Percentiles rank a stretch among this genome's conserved stretches.
These are phyloP conservation scores for Cardiospermum halicacabum DNA, from an alignment of 345 rosid species.

Conservation along the genomic window DNA sequence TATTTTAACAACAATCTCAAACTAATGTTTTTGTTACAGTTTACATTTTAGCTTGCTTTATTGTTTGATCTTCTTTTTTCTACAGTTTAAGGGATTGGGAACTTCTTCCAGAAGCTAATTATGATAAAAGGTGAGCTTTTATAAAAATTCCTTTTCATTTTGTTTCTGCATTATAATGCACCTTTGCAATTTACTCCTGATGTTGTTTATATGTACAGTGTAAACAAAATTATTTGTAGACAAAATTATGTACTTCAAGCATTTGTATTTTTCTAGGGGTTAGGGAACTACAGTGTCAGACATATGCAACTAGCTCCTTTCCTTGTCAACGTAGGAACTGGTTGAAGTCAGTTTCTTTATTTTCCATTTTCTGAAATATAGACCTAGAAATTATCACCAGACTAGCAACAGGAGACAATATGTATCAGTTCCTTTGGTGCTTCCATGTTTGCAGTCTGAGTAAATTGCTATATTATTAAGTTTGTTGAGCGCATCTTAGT, in stretches of 20 bases:
- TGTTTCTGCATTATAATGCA: not conserved
- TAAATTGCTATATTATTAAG: not conserved
- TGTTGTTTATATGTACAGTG: not conserved
- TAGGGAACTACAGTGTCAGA: not conserved
- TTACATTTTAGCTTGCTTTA: not conserved
- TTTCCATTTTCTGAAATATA: not conserved
- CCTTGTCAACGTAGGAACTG: not conserved
- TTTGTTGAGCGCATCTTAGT: not conserved
- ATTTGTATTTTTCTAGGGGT: not conserved
- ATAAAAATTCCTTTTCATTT: not conserved
- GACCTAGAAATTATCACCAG: not conserved
- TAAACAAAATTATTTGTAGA: not conserved
- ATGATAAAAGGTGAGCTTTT: constrained; percentile 61
- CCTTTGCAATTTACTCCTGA: not conserved
- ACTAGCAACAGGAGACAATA: not conserved
- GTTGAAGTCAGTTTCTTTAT: not conserved
- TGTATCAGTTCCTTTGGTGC: not conserved
- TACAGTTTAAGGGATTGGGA: constrained; percentile 84
- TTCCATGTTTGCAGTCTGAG: not conserved
- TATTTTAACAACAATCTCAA: not conserved
- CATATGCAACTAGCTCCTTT: no score
- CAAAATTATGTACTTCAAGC: not conserved
- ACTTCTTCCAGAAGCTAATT: constrained; percentile 73
- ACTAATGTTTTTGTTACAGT: not conserved
- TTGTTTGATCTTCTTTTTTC: constrained; percentile 7